Evolutionary conservation across 495 filamentous ascomycete genomes (phyloP).

Genomic region (Thozetella sp.): DNA sequence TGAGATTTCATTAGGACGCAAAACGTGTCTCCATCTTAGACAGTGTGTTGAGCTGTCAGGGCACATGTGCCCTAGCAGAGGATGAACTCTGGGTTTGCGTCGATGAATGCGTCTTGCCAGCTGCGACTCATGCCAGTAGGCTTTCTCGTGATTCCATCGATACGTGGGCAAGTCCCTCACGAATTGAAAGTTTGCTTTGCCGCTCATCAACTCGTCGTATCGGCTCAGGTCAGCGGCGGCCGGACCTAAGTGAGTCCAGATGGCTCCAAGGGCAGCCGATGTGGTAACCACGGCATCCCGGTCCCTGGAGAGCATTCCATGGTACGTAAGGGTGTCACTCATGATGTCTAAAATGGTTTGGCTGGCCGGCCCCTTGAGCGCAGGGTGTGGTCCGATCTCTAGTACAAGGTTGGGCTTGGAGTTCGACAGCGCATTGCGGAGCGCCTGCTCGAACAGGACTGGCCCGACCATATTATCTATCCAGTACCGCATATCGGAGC

Average conservation of each 20-base stretch:
- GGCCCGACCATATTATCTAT: constrained; percentile 22
- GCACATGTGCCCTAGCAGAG: constrained; percentile 38
- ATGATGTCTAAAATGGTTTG: constrained; percentile 21
- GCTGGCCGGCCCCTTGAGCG: constrained; percentile 38
- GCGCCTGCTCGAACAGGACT: constrained; percentile 51
- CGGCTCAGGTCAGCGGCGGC: constrained; percentile 12
- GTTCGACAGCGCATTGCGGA: constrained; percentile 14
- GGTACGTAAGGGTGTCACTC: constrained; percentile 17
- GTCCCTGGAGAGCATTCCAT: constrained; percentile 16
- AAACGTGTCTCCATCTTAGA: constrained; percentile 41
- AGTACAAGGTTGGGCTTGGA: constrained; percentile 26
- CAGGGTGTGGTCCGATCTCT: constrained; percentile 57
- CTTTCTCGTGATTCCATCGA: constrained; percentile 44
- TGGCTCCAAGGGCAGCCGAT: constrained; percentile 23
- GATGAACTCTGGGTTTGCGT: constrained; percentile 24
- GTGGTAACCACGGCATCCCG: constrained; percentile 22
- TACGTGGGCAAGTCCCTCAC: constrained; percentile 48
- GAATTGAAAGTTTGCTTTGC: not conserved
- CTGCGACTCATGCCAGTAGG: constrained; percentile 49
- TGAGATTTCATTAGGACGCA: constrained; percentile 32
- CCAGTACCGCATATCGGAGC: not conserved
- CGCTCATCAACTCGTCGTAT: not conserved
- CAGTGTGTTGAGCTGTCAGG: constrained; percentile 27
- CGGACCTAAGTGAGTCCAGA: constrained; percentile 22
- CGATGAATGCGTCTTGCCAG: constrained; percentile 18